Base-by-base conservation (phyloP, 2,329 filamentous ascomycete genomes). In the Beauveria varroae region DNA sequence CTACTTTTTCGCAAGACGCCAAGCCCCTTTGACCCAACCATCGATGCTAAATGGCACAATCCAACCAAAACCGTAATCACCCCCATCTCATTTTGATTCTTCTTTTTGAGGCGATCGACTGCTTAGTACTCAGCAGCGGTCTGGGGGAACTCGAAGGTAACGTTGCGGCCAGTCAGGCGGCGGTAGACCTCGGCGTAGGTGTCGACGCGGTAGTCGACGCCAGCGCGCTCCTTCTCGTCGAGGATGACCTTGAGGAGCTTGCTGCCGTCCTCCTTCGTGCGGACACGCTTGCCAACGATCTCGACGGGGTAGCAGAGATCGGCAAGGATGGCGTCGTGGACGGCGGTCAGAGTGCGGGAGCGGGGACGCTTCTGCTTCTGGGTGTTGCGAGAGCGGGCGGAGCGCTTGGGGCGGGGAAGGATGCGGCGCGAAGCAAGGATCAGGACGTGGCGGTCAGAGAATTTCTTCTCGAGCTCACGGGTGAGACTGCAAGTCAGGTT, bases 401-500 rank as follows among this genome's bases (percentile, higher is more conserved):
- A 96, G 79, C 93, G 93, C 91, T 97, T 97, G 79, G 95, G 95
- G 80, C 93, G 92, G 79, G 95, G 93, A 66, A 99, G 87, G 75
- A 99, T 99, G 81, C 95, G 95, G 86, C 95, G 95, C 76, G 93
- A 96, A 73, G 95, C 95, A 74, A 99, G 89, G 87, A 99, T 92
- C 79, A 99, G 86, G 79, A 99, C 95, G 82, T 99, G 95, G 82
- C 95, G 95, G 87, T 99, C 95, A 69, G 95, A 98, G 91, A 99
- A 99, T 86, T 99, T 99, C 92, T 99, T 99, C 90, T 99, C 95
- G 77, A 99, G 93, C 87, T 99, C 95, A 83, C 95, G 95, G 81
- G 95, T 99, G 77, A 99, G 88, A 78, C 93, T 98, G 63, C 4
- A 4, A 3, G n/a, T n/a, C 16, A 24, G n/a, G 72, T 64, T 74